Evolutionary conservation across 2,329 filamentous ascomycete species (phyloP).

Genomic region (Fusarium illudens): DNA sequence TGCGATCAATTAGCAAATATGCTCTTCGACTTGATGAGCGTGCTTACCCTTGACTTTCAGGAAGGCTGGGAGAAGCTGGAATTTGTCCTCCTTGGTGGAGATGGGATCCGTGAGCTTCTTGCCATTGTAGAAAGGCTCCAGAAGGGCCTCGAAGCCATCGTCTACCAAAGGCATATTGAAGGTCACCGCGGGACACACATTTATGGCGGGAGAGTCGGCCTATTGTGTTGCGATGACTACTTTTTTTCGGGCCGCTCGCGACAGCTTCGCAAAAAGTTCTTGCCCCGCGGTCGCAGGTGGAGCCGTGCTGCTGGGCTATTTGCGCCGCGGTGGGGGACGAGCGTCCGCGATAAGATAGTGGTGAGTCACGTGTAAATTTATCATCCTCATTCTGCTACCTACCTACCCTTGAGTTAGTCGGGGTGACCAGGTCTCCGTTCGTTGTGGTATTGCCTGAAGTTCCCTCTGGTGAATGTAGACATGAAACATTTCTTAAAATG

Average conservation of each 20-base stretch:
- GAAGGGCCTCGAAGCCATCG: slow-evolving; percentile 71
- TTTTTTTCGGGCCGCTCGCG: slow-evolving; percentile 38
- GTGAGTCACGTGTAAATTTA: slow-evolving; percentile 29
- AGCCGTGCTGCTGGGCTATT: slow-evolving; percentile 28
- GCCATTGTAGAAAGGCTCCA: slow-evolving; percentile 74
- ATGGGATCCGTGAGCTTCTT: slow-evolving; percentile 73
- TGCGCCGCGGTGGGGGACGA: slow-evolving; percentile 44
- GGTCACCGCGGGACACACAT: slow-evolving; percentile 47
- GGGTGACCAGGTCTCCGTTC: not conserved
- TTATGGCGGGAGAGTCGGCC: slow-evolving; percentile 28
- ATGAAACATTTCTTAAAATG: too few relatives aligned
- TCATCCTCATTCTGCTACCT: not conserved
- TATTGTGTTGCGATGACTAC: slow-evolving; percentile 24
- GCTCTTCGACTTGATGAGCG: not conserved
- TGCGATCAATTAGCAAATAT: slow-evolving; percentile 42
- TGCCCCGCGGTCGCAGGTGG: slow-evolving; percentile 43
- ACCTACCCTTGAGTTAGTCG: not conserved
- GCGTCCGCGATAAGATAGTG: slow-evolving; percentile 25
- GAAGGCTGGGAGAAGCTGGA: slow-evolving; percentile 96
- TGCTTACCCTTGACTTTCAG: slow-evolving; percentile 86
- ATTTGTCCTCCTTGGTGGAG: slow-evolving; percentile 82
- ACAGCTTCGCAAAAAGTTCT: slow-evolving; percentile 47
- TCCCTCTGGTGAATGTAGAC: not conserved
- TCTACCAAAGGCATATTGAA: slow-evolving; percentile 62
- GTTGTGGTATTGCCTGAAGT: not conserved